A percentile compares a stretch with the other conserved stretches of the same genome.
These are phyloP conservation scores for Musa balbisiana DNA, from an alignment of 202 grass and related monocot species.

Conservation along the genomic window DNA sequence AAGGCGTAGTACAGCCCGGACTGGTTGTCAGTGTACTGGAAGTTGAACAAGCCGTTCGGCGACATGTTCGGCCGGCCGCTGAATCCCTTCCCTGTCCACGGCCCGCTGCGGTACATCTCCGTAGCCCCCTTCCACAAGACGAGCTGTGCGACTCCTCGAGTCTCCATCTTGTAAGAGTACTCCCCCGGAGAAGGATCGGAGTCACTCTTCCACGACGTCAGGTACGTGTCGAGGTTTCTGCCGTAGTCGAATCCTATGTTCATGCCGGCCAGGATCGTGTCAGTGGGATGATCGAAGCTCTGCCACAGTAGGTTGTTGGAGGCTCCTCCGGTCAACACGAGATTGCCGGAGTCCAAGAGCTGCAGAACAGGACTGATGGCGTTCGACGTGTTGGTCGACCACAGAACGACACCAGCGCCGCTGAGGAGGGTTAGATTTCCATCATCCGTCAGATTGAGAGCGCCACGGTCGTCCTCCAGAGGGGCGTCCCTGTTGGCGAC, in stretches of 20 bases:
- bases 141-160: background rate
- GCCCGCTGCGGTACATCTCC: background rate
- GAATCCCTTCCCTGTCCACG: background rate
- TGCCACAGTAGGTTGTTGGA: background rate
- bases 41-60: background rate
- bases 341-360: background rate
- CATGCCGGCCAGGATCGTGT: background rate
- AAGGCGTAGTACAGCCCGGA: background rate
- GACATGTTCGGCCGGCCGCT: background rate
- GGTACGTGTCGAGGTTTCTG: background rate
- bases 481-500: background rate
- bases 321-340: background rate
- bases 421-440: background rate
- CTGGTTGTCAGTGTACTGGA: background rate
- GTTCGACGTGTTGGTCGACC: background rate
- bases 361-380: background rate
- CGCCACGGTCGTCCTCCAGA: background rate
- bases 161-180: background rate
- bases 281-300: constrained; percentile 4
- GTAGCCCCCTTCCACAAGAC: background rate
- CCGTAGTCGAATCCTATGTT: background rate
- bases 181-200: constrained; percentile 4
- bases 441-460: background rate
- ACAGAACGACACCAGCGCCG: background rate
- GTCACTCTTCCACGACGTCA: constrained; percentile 5